Evolutionary conservation across 2,329 filamentous ascomycete genomes (phyloP).

Genomic region (Colletotrichum sp.): DNA sequence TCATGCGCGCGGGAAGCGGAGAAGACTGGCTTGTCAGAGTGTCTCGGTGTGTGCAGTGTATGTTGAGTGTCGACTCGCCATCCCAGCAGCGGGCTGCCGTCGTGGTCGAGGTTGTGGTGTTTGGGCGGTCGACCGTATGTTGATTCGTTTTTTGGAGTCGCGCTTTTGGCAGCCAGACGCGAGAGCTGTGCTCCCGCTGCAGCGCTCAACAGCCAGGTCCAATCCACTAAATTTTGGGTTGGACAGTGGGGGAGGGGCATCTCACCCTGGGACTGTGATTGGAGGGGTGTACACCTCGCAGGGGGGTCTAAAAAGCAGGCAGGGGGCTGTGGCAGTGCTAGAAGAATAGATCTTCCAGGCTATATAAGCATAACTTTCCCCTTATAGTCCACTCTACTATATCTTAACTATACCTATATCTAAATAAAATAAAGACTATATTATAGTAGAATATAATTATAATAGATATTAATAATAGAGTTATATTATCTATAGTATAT

Average conservation of each 20-base stretch:
- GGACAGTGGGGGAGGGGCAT: constrained; percentile 13
- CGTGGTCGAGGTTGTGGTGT: not conserved
- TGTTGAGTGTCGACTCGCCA: not conserved
- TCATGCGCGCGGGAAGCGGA: constrained; percentile 1
- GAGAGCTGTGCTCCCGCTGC: not conserved
- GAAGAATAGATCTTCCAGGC: no score
- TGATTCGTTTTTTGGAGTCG: constrained; percentile 8
- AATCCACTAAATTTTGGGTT: not conserved
- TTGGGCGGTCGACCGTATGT: not conserved
- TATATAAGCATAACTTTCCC: no score
- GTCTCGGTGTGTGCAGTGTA: not conserved
- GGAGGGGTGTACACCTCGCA: no score
- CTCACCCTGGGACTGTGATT: constrained; percentile 2
- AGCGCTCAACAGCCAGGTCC: not conserved
- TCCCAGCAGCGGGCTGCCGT: not conserved
- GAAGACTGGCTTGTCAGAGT: not conserved
- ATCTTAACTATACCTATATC: no score
- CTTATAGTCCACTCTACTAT: no score
- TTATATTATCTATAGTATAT: no score
- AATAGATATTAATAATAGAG: no score
- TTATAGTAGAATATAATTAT: no score
- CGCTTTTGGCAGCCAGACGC: not conserved
- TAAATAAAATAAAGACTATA: no score
- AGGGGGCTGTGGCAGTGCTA: no score
- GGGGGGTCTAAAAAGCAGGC: no score